Conservation (phyloP, 371 early-diverging fungal species). For the Mortierella sp. region DNA sequence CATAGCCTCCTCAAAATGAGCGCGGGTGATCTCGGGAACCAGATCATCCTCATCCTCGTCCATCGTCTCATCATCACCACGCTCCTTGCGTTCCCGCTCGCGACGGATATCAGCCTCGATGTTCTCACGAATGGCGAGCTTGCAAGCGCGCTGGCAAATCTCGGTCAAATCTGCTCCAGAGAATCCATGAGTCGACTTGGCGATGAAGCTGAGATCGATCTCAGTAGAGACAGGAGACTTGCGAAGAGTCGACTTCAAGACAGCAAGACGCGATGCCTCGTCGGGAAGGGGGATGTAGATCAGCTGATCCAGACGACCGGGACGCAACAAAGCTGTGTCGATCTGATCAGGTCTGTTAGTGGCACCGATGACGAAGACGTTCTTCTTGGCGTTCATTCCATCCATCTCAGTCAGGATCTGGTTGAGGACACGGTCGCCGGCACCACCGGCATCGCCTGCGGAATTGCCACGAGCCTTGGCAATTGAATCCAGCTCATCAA, state of each 20-base stretch:
- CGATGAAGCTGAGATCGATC: constrained; percentile 91
- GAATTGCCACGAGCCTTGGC: constrained; percentile 95
- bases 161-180: constrained; percentile 99
- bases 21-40: constrained; percentile 92
- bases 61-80: constrained; percentile 81
- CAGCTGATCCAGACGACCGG: constrained; percentile 99
- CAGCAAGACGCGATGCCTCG: constrained; percentile 85
- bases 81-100: constrained; percentile 79
- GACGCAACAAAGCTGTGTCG: constrained; percentile 94
- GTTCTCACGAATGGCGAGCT: constrained; percentile 98
- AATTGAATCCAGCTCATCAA: constrained; percentile 99
- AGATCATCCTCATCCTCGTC: constrained; percentile 75
- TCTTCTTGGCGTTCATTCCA: constrained; percentile 99
- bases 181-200: constrained; percentile 96
- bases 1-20: constrained; percentile 99
- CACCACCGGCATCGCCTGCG: constrained; percentile 92
- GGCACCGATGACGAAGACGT: constrained; percentile 98
- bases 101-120: constrained; percentile 92
- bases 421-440: constrained; percentile 99
- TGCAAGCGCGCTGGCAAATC: constrained; percentile 99
- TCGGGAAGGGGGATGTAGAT: constrained; percentile 99
- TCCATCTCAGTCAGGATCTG: constrained; percentile 99
- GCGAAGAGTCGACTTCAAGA: constrained; percentile 93
- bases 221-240: constrained; percentile 95
- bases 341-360: constrained; percentile 99